Percentiles rank a stretch among this genome's conserved stretches.
phyloP scores from a whole-genome alignment of 345 rosid species.

The Hibiscus syriacus region DNA sequence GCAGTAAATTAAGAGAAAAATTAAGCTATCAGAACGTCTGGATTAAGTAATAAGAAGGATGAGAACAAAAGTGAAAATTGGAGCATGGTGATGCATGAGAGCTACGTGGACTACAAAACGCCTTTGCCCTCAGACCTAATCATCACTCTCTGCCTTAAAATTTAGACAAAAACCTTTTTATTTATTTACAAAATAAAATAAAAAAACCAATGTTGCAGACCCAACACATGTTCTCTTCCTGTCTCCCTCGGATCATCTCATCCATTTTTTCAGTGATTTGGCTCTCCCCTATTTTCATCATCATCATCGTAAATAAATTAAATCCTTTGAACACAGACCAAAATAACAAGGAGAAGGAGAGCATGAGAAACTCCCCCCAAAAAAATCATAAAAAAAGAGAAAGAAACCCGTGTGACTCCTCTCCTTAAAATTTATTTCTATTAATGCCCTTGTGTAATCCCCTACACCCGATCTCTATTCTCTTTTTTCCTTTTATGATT shows the following conservation, averaged over 20 bases:
- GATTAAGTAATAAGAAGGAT: no score
- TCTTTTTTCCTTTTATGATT: neutral
- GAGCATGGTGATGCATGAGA: no score
- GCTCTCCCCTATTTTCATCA: constrained; percentile 4
- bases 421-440: neutral
- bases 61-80: no score
- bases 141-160: no score
- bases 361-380: neutral
- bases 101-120: no score
- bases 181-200: neutral
- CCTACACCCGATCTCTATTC: neutral
- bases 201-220: neutral
- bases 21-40: no score
- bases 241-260: neutral
- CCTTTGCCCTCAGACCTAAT: no score
- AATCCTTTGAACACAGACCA: neutral
- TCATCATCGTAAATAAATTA: neutral
- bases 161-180: neutral
- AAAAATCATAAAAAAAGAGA: neutral
- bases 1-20: no score
- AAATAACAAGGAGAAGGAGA: neutral
- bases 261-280: constrained; percentile 10
- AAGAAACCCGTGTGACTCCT: constrained; percentile 7
- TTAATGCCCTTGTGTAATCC: constrained; percentile 5
- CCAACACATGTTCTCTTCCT: neutral